A percentile compares a stretch with the other conserved stretches of the same genome.
Evolutionary conservation across 169 alveolate species (phyloP).

Genomic region (Cryptosporidium sp.): DNA sequence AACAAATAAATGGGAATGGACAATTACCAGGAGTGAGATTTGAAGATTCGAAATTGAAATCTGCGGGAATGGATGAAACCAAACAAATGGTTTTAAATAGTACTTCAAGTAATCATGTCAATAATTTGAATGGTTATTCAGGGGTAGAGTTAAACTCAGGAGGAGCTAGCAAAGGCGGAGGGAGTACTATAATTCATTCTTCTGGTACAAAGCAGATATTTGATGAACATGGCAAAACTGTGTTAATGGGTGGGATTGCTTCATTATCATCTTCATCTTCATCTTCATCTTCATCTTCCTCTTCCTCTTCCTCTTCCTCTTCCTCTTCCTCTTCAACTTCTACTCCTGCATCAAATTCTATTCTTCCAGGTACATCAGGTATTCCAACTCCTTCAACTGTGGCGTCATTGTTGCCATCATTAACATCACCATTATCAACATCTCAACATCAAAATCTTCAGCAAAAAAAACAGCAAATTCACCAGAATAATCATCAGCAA

Average conservation of each 20-base stretch:
- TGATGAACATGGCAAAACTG: not conserved
- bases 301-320: too few species aligned
- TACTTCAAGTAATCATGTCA: not conserved
- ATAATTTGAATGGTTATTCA: not conserved
- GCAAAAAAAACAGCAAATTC: not conserved
- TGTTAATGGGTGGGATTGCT: not conserved
- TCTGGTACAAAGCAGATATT: not conserved
- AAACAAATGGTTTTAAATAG: not conserved
- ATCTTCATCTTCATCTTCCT: too few species aligned
- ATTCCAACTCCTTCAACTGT: slow-evolving; percentile 1
- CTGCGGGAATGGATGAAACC: not conserved
- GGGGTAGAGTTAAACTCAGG: not conserved
- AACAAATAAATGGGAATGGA: not conserved
- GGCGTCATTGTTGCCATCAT: not conserved
- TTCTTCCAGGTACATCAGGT: not conserved
- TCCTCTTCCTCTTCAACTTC: not conserved
- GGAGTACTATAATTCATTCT: not conserved
- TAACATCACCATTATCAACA: not conserved
- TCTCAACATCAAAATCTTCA: not conserved
- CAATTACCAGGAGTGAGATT: not conserved
- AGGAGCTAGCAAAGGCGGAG: not conserved
- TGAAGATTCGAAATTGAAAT: not conserved
- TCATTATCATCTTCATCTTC: not conserved
- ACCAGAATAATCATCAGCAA: not conserved
- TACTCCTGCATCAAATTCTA: not conserved